Evolutionary conservation across 208 protist species (phyloP), one percentile per base, ranked within the genome.

Genomic region (Porcisia hertigi): DNA sequence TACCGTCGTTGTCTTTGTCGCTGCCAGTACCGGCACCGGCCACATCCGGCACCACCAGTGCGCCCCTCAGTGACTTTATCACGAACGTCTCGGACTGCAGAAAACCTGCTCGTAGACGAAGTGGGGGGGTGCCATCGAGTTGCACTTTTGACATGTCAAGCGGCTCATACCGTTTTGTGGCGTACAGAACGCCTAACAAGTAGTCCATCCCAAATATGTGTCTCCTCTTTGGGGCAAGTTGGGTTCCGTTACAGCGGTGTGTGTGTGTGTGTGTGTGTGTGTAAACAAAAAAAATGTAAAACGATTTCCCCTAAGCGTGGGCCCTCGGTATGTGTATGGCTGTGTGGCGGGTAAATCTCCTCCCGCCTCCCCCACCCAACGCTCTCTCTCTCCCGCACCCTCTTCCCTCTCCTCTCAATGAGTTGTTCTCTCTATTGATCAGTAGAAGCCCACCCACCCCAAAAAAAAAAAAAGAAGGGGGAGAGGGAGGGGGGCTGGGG

Each of bases 131-230:
- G 36, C 34, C 53, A 45, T 34, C 53, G 20, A 12, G 34, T 16
- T 72, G 45, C n/a, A 23, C 52, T 9, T 53, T 16, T 20, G 69
- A 72, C 18, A 66, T 73, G 53, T 84, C 79, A 47, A 83, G 75
- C 36, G 73, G 49, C 74, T 88, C 85, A 65, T 85, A 86, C 72
- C 76, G 75, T 41, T 82, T 81, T 18, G 81, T 88, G 63, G 73
- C 79, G 77, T 85, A 87, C 58, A 86, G 47, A 5, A 75, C 75
- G 30, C 82, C 85, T 5, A 87, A 72, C 5, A 87, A 67, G 53
- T 85, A 89, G 57, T 89, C 85, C 85, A 89, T 89, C 6, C 18
- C 25, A 7, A 49, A 6, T 3, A 20, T 55, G 30, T 57, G 5
- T 39, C 14, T 34, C 6, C 12, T 6, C 18, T 30, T 30, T 30